A percentile compares a stretch with the other conserved stretches of the same genome.
Evolutionary conservation across 768 basidiomycete genomes (phyloP).

Genomic region (Xerocomus brunneocitrinus): DNA sequence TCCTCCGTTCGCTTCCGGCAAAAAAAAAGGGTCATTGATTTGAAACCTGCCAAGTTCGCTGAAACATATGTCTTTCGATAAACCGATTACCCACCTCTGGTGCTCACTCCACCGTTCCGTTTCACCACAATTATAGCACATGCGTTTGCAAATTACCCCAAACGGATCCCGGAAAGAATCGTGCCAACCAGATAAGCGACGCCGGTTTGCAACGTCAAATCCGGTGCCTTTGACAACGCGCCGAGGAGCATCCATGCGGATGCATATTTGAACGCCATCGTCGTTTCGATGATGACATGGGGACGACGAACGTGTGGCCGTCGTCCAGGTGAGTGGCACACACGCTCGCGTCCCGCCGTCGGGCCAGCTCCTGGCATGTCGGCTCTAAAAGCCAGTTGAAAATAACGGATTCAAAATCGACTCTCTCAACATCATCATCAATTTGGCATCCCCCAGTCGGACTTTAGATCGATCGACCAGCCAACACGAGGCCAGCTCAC

Average conservation of each 20-base stretch:
- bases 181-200: conserved; percentile 4
- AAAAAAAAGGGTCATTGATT: conserved; percentile 6
- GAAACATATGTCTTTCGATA: conserved; percentile 11
- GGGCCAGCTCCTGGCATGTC: no score
- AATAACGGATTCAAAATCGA: no score
- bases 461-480: not conserved
- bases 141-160: conserved; percentile 19
- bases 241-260: not conserved
- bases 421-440: not conserved
- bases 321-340: not conserved
- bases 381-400: no score
- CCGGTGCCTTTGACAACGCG: conserved; percentile 4
- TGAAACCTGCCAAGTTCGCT: conserved; percentile 13
- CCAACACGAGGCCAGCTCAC: not conserved
- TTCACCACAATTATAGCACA: conserved; percentile 2
- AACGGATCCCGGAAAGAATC: conserved; percentile 1
- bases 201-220: not conserved
- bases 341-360: no score
- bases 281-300: not conserved
- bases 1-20: conserved; percentile 23
- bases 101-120: conserved; percentile 3
- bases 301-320: conserved; percentile 1
- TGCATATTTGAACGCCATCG: conserved; percentile 1
- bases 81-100: not conserved
- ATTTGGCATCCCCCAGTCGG: not conserved